These are phyloP conservation scores for Lepidopterella palustris DNA, from an alignment of 495 filamentous ascomycete species.

Conservation along the genomic window DNA sequence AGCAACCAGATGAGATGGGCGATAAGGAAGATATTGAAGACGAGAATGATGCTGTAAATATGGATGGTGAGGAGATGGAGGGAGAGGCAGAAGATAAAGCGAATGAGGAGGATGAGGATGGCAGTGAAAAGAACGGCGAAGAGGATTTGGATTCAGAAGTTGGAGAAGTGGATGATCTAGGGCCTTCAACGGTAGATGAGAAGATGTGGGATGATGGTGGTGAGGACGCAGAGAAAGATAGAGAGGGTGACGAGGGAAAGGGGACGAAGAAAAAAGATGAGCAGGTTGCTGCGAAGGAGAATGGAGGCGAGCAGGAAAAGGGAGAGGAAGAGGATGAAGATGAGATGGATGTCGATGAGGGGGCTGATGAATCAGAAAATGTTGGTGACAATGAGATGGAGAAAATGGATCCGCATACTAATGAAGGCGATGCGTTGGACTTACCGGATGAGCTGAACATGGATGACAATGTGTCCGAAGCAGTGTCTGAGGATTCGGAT, in stretches of 20 bases:
- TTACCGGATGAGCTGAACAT: conserved; percentile 65
- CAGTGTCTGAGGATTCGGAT: conserved; percentile 13
- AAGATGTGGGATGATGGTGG: conserved; percentile 92
- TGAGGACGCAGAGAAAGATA: conserved; percentile 71
- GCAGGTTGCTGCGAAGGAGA: conserved; percentile 34
- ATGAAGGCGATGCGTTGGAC: conserved; percentile 62
- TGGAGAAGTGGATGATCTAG: conserved; percentile 82
- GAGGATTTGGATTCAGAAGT: conserved; percentile 79
- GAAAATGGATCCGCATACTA: conserved; percentile 61
- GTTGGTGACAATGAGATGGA: conserved; percentile 55
- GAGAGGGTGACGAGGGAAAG: conserved; percentile 57
- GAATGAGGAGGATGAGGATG: conserved; percentile 47
- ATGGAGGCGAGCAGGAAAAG: conserved; percentile 41
- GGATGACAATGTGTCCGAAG: conserved; percentile 45
- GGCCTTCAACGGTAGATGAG: conserved; percentile 84
- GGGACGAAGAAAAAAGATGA: conserved; percentile 44
- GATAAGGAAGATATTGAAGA: conserved; percentile 46
- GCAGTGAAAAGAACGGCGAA: conserved; percentile 44
- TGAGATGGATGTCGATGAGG: conserved; percentile 47
- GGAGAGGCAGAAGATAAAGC: conserved; percentile 64
- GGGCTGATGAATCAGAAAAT: conserved; percentile 56
- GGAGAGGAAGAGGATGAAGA: conserved; percentile 46
- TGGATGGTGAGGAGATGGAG: conserved; percentile 85
- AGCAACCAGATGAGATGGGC: conserved; percentile 46
- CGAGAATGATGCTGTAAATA: conserved; percentile 78